Evolutionary conservation across 139 green algal species (phyloP).

Genomic region (Chlorella sp.): DNA sequence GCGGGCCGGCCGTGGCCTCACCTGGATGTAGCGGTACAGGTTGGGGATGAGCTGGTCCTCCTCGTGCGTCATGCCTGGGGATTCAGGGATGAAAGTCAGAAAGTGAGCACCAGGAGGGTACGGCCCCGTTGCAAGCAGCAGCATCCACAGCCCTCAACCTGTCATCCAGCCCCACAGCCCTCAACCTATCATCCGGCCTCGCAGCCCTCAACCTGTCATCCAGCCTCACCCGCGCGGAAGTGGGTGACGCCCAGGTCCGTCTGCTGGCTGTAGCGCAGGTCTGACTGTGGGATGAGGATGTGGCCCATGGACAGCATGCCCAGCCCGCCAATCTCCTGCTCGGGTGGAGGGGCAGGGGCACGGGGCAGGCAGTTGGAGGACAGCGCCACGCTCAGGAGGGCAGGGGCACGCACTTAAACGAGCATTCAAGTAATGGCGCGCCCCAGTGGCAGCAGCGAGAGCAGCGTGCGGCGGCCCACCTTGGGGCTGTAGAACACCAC

Average conservation of each 20-base stretch:
- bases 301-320: slow-evolving; percentile 99
- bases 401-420: background rate
- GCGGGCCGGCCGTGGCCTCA: too few species aligned
- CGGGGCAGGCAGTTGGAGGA: background rate
- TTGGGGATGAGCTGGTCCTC: slow-evolving; percentile 99
- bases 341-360: background rate
- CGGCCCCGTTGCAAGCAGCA: too few species aligned
- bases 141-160: too few species aligned
- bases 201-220: background rate
- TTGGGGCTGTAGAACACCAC: slow-evolving; percentile 99
- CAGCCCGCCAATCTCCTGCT: slow-evolving; percentile 94
- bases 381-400: too few species aligned
- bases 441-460: background rate
- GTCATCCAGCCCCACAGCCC: too few species aligned
- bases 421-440: background rate
- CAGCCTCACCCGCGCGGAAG: slow-evolving; percentile 80
- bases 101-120: too few species aligned
- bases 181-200: too few species aligned
- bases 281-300: slow-evolving; percentile 95
- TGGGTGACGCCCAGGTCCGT: slow-evolving; percentile 98
- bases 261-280: slow-evolving; percentile 76
- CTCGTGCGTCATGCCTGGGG: slow-evolving; percentile 95
- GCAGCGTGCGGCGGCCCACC: background rate
- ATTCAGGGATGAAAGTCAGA: background rate
- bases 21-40: slow-evolving; percentile 94